Conservation (phyloP, 2,329 filamentous ascomycete species). For the Erysiphe pulchra region DNA sequence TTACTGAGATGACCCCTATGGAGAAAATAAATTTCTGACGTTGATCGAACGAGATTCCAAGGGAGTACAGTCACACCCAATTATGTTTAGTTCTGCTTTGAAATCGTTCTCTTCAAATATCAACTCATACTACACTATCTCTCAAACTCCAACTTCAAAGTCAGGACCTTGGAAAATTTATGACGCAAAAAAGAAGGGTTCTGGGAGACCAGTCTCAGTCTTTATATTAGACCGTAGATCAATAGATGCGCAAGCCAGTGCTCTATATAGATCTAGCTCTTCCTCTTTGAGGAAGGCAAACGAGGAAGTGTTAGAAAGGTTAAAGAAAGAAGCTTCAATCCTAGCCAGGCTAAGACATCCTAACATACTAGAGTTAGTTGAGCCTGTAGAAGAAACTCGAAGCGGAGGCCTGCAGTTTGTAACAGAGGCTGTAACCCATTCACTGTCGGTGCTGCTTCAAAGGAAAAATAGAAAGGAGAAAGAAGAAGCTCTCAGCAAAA, state of each 20-base stretch:
- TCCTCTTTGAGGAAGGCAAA: constrained; percentile 52
- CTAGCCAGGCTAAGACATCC: constrained; percentile 76
- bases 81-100: constrained; percentile 34
- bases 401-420: constrained; percentile 86
- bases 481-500: constrained; percentile 43
- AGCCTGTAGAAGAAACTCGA: constrained; percentile 85
- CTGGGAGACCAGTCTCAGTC: constrained; percentile 65
- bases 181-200: constrained; percentile 91
- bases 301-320: constrained; percentile 71
- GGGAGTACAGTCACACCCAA: no score
- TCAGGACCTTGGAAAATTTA: constrained; percentile 94
- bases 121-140: constrained; percentile 67
- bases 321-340: constrained; percentile 79
- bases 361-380: constrained; percentile 72
- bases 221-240: constrained; percentile 87
- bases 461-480: constrained; percentile 83
- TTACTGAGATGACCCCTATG: no score
- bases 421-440: constrained; percentile 74
- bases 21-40: no score
- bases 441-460: constrained; percentile 53
- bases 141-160: constrained; percentile 45
- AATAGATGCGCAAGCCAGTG: constrained; percentile 41
- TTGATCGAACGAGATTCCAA: no score
- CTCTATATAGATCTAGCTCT: constrained; percentile 34
- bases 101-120: constrained; percentile 92